Conservation (phyloP, 352 stramenopile species). For the Phytophthora hibernalis region DNA sequence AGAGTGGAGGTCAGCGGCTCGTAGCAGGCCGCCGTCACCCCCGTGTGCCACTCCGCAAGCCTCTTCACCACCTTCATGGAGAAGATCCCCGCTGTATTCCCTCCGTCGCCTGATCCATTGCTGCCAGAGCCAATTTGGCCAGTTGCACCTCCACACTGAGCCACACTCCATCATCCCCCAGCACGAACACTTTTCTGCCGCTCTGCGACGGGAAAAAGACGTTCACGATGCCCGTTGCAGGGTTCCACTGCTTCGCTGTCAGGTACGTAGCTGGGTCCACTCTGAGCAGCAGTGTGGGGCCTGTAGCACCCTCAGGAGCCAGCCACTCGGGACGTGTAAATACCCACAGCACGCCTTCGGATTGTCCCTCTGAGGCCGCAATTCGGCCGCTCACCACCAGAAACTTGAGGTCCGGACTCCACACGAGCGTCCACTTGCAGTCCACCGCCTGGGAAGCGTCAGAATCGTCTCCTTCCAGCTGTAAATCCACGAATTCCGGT, state of each 20-base stretch:
- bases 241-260: slow-evolving; percentile 51
- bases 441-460: background rate
- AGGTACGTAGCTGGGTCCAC: slow-evolving; percentile 46
- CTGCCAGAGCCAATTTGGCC: slow-evolving; percentile 50
- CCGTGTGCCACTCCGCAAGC: slow-evolving; percentile 67
- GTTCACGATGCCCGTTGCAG: slow-evolving; percentile 36
- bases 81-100: slow-evolving; percentile 37
- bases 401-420: slow-evolving; percentile 64
- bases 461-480: slow-evolving; percentile 1
- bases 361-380: slow-evolving; percentile 17
- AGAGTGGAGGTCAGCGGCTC: slow-evolving; percentile 45
- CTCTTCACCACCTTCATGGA: slow-evolving; percentile 50
- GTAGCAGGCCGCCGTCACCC: slow-evolving; percentile 54
- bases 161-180: slow-evolving; percentile 50
- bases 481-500: slow-evolving; percentile 33
- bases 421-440: slow-evolving; percentile 42
- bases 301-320: background rate
- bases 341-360: slow-evolving; percentile 52
- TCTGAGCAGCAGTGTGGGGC: slow-evolving; percentile 36
- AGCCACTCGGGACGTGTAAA: slow-evolving; percentile 52
- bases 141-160: slow-evolving; percentile 59
- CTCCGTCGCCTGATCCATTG: slow-evolving; percentile 29
- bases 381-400: slow-evolving; percentile 53
- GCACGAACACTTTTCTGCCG: slow-evolving; percentile 46
- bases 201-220: slow-evolving; percentile 53